Evolutionary conservation across 2,329 filamentous ascomycete genomes (phyloP), one percentile per base, ranked within the genome.

Genomic region (Aspergillus ochraceoroseus): DNA sequence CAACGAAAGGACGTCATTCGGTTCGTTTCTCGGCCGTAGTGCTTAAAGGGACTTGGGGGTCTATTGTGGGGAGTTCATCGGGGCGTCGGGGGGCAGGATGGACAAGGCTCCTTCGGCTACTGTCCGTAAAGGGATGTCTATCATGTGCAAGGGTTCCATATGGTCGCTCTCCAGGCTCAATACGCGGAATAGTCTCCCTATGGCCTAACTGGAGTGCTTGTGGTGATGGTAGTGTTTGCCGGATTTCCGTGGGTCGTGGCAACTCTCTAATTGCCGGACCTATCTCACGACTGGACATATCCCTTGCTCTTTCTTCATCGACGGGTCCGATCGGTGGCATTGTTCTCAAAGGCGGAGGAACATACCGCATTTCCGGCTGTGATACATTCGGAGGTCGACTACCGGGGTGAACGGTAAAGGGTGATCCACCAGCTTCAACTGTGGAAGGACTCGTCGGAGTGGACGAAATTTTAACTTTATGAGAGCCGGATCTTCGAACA

Each of bases 361-460:
- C 51, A 32, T 58, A 58, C 14, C 47, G 48, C 22, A 54, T 23
- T 17, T 53, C 55, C 19, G 48, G 42, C 26, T 43, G 51, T 8
- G 44, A 41, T 30, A 47, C 25, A 22, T 51, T 48, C 6, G 41
- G 43, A 12, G 48, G 46, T 17, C 41, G 44, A 23, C 27, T 46
- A 31, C 43, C 43, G 6, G 47, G 19, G 27, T 48, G 53, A 14
- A 52, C 41, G 9, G 48, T 41, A 20, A 58, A 55, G 7, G 54
- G 38, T 17, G 53, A 26, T 7, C 38, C 43, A 13, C 45, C 44
- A 11, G 52, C 44, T n/a, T 52, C 48, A n/a, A 52, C 27, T n/a
- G 38, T 47, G 5, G 54, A 51, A n/a, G 58, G 58, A 39, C 57
- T 64, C 13, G 57, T 57, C 12, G 60, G 60, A 2, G 56, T 57